Evolutionary conservation across 345 rosid species (phyloP), one percentile per base, ranked within the genome.

Genomic region (Turnera subulata): DNA sequence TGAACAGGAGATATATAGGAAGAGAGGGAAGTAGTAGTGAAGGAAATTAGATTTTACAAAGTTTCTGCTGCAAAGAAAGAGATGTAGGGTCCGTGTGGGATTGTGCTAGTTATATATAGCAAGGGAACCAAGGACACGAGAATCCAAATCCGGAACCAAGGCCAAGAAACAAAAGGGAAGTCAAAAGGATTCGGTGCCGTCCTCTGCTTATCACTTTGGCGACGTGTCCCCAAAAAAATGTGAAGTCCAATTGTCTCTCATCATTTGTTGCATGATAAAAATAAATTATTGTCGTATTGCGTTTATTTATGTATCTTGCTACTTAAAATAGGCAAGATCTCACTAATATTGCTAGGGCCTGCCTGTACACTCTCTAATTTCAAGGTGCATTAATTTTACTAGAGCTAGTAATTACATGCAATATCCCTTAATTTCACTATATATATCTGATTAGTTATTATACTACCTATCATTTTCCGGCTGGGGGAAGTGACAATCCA

Each of bases 151-250:
- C 1, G n/a, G n/a, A 8, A 38, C 21, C 53, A 65, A 61, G 61
- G 46, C 58, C 1, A 39, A 49, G 68, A 63, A 50, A 50, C 61
- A 4, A 76, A 61, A 50, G 50, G 6, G 17, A 79, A 81, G 90
- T 88, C 87, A 85, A 84, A 61, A 45, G 59, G 82, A 73, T 91
- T 81, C 84, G 98, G 98, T 81, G 82, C 98, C 98, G 95, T 76
- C 96, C 95, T 56, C 78, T 13, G 63, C 55, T 67, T 59, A 50
- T 64, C 53, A 18, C 43, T 18, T 56, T 50, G 60, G 74, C 72
- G 20, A 91, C 96, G 88, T 91, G 94, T 85, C 83, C 81, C 1
- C 54, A 46, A 22, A 20, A 56, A 59, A 59, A 51, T 39, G 57
- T 44, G 20, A 64, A 40, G 22, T 25, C 50, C 18, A 38, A 29